Evolutionary conservation across 2,329 filamentous ascomycete genomes (phyloP).

Genomic region (Paraconiothyrium sp.): DNA sequence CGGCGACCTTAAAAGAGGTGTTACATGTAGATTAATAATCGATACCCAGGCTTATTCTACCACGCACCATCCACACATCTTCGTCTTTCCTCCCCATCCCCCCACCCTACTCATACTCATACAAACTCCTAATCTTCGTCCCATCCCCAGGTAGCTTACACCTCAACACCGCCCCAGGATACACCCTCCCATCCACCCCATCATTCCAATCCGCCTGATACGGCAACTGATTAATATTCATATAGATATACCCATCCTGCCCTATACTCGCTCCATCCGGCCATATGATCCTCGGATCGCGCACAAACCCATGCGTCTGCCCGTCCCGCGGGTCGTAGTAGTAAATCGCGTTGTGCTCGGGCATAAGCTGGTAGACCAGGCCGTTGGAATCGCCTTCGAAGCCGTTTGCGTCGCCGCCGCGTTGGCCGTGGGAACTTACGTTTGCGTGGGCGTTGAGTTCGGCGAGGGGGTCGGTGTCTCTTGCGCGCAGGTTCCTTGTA

Average conservation of each 20-base stretch:
- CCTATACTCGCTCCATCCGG: slow-evolving; percentile 53
- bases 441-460: slow-evolving; percentile 57
- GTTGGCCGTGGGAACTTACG: slow-evolving; percentile 57
- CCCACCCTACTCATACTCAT: neutral
- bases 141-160: slow-evolving; percentile 42
- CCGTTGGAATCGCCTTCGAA: slow-evolving; percentile 61
- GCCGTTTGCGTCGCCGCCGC: slow-evolving; percentile 60
- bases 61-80: too few relatives aligned
- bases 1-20: neutral
- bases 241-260: slow-evolving; percentile 53
- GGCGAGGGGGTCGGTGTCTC: slow-evolving; percentile 53
- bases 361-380: slow-evolving; percentile 59
- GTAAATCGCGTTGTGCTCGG: slow-evolving; percentile 59
- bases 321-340: slow-evolving; percentile 54
- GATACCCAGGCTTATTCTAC: slow-evolving; percentile 2
- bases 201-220: slow-evolving; percentile 60
- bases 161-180: slow-evolving; percentile 58
- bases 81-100: too few relatives aligned
- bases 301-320: slow-evolving; percentile 54
- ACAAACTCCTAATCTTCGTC: slow-evolving; percentile 1
- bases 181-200: slow-evolving; percentile 53
- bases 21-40: slow-evolving; percentile 3
- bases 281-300: slow-evolving; percentile 60
- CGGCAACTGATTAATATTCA: slow-evolving; percentile 59
- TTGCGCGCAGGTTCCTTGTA: slow-evolving; percentile 53